These are phyloP conservation scores for Panus rudis DNA, from an alignment of 768 basidiomycete species.

Conservation along the genomic window DNA sequence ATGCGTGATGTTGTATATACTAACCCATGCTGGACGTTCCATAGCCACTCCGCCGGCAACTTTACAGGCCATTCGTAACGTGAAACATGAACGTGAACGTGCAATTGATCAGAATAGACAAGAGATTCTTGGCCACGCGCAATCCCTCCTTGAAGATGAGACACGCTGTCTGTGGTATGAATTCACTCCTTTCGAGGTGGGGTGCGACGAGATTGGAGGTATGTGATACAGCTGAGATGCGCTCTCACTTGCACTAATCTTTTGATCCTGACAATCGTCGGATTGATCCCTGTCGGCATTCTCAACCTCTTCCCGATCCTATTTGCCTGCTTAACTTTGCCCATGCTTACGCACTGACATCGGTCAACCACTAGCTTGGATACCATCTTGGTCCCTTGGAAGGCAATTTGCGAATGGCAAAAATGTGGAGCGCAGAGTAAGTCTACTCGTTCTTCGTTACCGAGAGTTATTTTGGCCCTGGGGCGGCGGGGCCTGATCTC, in stretches of 20 bases:
- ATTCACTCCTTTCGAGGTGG: slow-evolving; percentile 21
- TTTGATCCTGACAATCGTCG: not conserved
- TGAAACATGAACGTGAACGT: too few species aligned
- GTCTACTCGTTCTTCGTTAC: too few species aligned
- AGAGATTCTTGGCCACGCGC: too few species aligned
- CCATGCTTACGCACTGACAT: too few species aligned
- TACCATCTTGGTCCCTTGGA: slow-evolving; percentile 20
- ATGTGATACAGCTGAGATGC: not conserved
- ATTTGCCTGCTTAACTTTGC: too few species aligned
- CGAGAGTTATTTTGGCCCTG: too few species aligned
- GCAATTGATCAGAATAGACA: too few species aligned
- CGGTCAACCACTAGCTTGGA: slow-evolving; percentile 13
- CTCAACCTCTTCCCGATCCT: not conserved
- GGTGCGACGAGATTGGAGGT: slow-evolving; percentile 23
- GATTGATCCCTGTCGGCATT: not conserved
- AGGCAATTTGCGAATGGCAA: slow-evolving; percentile 16
- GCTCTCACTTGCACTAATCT: not conserved
- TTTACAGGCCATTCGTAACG: slow-evolving; percentile 3
- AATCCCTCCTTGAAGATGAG: slow-evolving; percentile 7
- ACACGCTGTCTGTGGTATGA: slow-evolving; percentile 21
- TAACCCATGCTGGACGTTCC: too few species aligned
- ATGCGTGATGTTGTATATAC: not conserved
- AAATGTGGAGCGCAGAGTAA: slow-evolving; percentile 15
- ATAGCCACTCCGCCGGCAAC: slow-evolving; percentile 7
- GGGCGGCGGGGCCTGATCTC: too few species aligned